Evolutionary conservation across 2,329 filamentous ascomycete species (phyloP).

Genomic region (Sordariomycetes sp.): DNA sequence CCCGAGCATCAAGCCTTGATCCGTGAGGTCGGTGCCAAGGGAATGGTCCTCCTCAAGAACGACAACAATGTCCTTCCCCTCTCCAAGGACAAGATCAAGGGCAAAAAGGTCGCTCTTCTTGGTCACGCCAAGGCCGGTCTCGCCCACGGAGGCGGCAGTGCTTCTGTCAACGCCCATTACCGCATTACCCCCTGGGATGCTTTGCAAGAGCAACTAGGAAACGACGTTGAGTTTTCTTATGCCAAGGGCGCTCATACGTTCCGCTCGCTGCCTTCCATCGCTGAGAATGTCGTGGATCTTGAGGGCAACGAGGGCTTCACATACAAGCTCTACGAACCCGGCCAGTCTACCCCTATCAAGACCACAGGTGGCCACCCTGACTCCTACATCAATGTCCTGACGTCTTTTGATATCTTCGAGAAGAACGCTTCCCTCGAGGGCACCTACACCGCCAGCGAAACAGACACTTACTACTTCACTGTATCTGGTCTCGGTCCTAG

Average conservation of each 20-base stretch:
- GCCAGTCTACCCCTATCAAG: slow-evolving; percentile 8
- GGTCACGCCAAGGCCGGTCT: slow-evolving; percentile 22
- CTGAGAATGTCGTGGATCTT: slow-evolving; percentile 11
- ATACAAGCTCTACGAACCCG: slow-evolving; percentile 13
- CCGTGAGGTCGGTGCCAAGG: slow-evolving; percentile 26
- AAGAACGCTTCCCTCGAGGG: slow-evolving; percentile 6
- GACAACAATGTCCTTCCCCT: slow-evolving; percentile 40
- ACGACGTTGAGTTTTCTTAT: slow-evolving; percentile 12
- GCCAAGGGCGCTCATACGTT: slow-evolving; percentile 11
- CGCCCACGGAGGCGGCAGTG: slow-evolving; percentile 27
- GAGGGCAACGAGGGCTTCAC: slow-evolving; percentile 18
- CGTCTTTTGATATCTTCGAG: not conserved
- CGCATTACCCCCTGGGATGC: slow-evolving; percentile 20
- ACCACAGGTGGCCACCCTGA: slow-evolving; percentile 9
- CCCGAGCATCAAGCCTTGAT: slow-evolving; percentile 14
- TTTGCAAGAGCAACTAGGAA: slow-evolving; percentile 11
- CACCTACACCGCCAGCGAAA: slow-evolving; percentile 16
- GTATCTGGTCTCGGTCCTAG: slow-evolving; percentile 18
- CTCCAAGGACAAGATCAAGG: slow-evolving; percentile 7
- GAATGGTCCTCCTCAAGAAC: slow-evolving; percentile 31
- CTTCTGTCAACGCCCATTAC: slow-evolving; percentile 21
- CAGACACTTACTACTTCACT: slow-evolving; percentile 17
- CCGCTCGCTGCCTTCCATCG: slow-evolving; percentile 1
- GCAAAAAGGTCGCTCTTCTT: slow-evolving; percentile 21
- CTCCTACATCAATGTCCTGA: not conserved